Evolutionary conservation across 1,284 basidiomycete genomes (phyloP), one percentile per base, ranked within the genome.

Genomic region (Moniliella sp.): DNA sequence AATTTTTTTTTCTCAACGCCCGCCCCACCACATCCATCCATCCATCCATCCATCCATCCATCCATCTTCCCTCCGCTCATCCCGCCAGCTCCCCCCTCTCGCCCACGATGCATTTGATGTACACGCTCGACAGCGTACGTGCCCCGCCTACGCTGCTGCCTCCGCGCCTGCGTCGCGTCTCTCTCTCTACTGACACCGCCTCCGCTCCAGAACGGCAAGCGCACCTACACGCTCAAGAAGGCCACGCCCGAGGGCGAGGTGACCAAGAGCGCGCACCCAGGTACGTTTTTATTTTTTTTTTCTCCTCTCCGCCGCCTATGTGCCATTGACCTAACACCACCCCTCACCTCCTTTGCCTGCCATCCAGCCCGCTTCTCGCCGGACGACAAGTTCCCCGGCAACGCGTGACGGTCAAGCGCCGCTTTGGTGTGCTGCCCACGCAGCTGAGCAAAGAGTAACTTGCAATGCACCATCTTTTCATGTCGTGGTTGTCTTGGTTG

Each of bases 101-200:
- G n/a, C n/a, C n/a, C 45, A 47, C 30, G 16, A 58, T 59, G 56
- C 56, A 59, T 48, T 48, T 59, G 35, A 59, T 59, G 56, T 59
- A 50, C 45, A 46, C 48, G 15, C 21, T 42, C 31, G 52, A 51
- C 31, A 38, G 46, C 26, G 54, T 57, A 43, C 37, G 53, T 40
- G n/a, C 5, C 10, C 19, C 25, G 10, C 8, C 12, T 12, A 1
- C 25, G 15, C 7, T 8, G 7, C 27, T 15, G 7, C 27, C 14
- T 13, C 8, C 11, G 8, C 11, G 8, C 23, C 13, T 5, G 10
- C 25, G n/a, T 9, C 27, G n/a, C n/a, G 10, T 12, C 8, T 5
- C 27, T 30, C 15, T 14, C 5, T 32, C 18, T 12, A 16, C 7
- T 28, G 8, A n/a, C 13, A 12, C 29, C n/a, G n/a, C n/a, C n/a